Evolutionary conservation across 2,329 filamentous ascomycete genomes (phyloP).

Genomic region (Epichloe festucae): DNA sequence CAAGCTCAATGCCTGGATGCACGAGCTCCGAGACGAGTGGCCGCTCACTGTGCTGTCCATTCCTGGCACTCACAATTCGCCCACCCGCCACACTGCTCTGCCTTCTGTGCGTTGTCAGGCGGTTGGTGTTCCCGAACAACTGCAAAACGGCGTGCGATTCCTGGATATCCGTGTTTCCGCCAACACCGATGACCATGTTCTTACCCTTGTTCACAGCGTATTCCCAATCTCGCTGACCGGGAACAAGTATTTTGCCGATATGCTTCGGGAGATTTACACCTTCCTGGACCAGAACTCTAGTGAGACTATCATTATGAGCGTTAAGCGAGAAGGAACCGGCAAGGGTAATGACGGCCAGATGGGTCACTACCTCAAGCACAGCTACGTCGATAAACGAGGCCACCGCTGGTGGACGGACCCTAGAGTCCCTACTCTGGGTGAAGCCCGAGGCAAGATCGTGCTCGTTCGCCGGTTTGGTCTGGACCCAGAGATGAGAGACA

Average conservation of each 20-base stretch:
- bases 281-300: conserved; percentile 69
- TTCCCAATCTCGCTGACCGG: conserved; percentile 82
- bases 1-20: conserved; percentile 68
- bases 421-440: conserved; percentile 63
- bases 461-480: conserved; percentile 70
- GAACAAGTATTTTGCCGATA: conserved; percentile 60
- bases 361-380: conserved; percentile 55
- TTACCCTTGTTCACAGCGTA: conserved; percentile 76
- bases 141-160: conserved; percentile 85
- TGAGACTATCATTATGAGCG: conserved; percentile 72
- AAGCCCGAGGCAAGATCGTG: conserved; percentile 70
- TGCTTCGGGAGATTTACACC: conserved; percentile 56
- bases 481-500: conserved; percentile 36
- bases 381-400: conserved; percentile 48
- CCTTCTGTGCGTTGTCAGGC: conserved; percentile 91
- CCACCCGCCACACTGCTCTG: conserved; percentile 70
- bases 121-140: conserved; percentile 61
- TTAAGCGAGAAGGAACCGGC: conserved; percentile 87
- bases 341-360: conserved; percentile 69
- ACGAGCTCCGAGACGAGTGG: conserved; percentile 53
- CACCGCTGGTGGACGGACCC: conserved; percentile 69
- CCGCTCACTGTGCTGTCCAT: conserved; percentile 74
- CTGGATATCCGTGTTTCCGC: conserved; percentile 71
- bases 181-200: conserved; percentile 42
- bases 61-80: conserved; percentile 90